Conservation (phyloP, 768 basidiomycete genomes). For the Psilocybe cubensis region DNA sequence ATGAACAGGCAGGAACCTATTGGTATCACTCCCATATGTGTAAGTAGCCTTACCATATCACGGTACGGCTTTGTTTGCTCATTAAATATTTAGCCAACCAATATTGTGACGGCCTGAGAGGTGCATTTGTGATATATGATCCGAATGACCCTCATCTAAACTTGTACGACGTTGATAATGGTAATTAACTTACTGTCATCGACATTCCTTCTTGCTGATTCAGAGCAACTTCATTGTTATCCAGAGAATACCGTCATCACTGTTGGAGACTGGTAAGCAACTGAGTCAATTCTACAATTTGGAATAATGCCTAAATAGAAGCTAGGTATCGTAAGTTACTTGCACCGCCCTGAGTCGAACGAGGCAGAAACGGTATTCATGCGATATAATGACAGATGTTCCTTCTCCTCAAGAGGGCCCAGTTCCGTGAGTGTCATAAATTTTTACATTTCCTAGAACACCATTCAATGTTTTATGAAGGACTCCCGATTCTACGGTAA, state of each 20-base stretch:
- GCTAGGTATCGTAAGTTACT: background rate
- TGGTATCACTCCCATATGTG: constrained; percentile 42
- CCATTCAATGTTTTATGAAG: background rate
- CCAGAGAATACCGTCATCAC: constrained; percentile 44
- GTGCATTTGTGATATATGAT: constrained; percentile 41
- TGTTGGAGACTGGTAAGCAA: constrained; percentile 36
- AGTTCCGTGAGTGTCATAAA: background rate
- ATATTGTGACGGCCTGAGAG: constrained; percentile 51
- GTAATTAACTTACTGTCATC: background rate
- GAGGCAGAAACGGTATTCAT: background rate
- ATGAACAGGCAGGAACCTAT: constrained; percentile 34
- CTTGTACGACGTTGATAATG: constrained; percentile 28
- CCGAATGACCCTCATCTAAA: constrained; percentile 33
- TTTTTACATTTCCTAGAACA: background rate
- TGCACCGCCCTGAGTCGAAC: background rate
- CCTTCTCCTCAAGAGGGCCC: background rate
- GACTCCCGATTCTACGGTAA: constrained; percentile 37
- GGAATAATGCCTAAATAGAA: background rate
- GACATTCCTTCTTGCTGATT: background rate
- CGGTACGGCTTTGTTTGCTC: background rate
- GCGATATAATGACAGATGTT: background rate
- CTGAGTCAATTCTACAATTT: background rate
- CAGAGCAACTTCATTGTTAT: background rate
- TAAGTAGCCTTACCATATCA: constrained; percentile 5
- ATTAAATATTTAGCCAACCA: constrained; percentile 36